Conservation (phyloP, 768 basidiomycete species). For the Cystofilobasidium macerans region DNA sequence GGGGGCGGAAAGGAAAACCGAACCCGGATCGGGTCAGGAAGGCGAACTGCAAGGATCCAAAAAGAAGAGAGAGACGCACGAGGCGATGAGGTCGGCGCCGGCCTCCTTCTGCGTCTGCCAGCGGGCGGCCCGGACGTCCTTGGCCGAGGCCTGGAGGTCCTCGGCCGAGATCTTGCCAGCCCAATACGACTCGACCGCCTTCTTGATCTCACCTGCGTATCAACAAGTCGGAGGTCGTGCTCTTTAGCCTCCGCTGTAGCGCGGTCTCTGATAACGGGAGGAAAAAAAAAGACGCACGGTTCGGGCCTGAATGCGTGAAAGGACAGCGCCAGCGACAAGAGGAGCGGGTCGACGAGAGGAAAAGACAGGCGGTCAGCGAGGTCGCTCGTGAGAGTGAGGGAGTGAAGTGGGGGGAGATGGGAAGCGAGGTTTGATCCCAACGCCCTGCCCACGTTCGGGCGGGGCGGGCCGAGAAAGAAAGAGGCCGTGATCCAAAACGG, state of each 20-base stretch:
- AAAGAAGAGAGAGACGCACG: constrained; percentile 46
- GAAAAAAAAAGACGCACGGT: constrained; percentile 44
- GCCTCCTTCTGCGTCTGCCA: constrained; percentile 76
- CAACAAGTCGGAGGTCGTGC: too few relatives aligned
- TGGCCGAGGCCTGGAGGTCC: constrained; percentile 75
- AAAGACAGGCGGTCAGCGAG: too few relatives aligned
- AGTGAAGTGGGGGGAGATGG: too few relatives aligned
- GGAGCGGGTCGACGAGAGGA: background rate
- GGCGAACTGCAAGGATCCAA: background rate
- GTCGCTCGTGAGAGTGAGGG: too few relatives aligned
- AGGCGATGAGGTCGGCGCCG: constrained; percentile 82
- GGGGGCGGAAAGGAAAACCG: constrained; percentile 15
- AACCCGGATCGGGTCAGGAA: background rate
- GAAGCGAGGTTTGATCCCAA: background rate
- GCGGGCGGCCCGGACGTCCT: constrained; percentile 73
- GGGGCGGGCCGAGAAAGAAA: constrained; percentile 5
- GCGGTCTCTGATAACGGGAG: constrained; percentile 69
- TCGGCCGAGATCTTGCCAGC: constrained; percentile 77
- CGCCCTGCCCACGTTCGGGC: background rate
- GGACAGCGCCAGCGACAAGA: background rate
- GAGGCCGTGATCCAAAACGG: background rate
- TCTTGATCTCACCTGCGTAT: constrained; percentile 92
- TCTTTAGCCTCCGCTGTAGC: too few relatives aligned
- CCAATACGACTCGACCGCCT: constrained; percentile 98
- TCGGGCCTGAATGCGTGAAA: constrained; percentile 52